Evolutionary conservation across 2,329 filamentous ascomycete genomes (phyloP).

Genomic region (Colletotrichum echinochloae): DNA sequence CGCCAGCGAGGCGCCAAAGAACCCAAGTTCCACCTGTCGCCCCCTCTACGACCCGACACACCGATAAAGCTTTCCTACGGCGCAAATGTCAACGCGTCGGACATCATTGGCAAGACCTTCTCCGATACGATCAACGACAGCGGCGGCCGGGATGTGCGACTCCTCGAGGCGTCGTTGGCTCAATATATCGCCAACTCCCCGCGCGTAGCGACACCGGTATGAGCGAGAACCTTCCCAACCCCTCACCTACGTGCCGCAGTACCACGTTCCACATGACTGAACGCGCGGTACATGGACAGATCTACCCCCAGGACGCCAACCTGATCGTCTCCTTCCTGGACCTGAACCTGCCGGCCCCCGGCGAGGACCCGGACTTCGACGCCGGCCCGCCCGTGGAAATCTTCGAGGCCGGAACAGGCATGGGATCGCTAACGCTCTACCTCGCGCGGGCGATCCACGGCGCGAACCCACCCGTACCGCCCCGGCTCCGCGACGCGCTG

Average conservation of each 20-base stretch:
- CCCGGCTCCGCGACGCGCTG: conserved; percentile 52
- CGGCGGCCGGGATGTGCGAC: conserved; percentile 61
- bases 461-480: conserved; percentile 69
- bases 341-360: conserved; percentile 68
- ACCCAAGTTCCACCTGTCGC: conserved; percentile 53
- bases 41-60: conserved; percentile 49
- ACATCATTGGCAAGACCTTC: conserved; percentile 72
- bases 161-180: conserved; percentile 76
- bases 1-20: conserved; percentile 52
- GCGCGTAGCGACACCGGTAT: conserved; percentile 80
- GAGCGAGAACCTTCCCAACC: conserved; percentile 41
- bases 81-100: conserved; percentile 60
- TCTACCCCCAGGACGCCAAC: conserved; percentile 79
- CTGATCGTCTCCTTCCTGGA: conserved; percentile 82
- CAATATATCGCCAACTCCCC: conserved; percentile 78
- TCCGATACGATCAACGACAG: conserved; percentile 70
- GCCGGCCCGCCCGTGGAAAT: conserved; percentile 71
- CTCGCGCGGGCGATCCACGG: conserved; percentile 81
- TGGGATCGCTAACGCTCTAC: conserved; percentile 82
- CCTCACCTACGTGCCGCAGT: not conserved
- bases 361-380: conserved; percentile 49
- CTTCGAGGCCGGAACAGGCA: conserved; percentile 87
- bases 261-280: conserved; percentile 11
- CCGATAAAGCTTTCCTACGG: conserved; percentile 56
- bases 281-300: conserved; percentile 43